Conservation (phyloP, 305 asterid genomes). For the Rubia occidens region DNA sequence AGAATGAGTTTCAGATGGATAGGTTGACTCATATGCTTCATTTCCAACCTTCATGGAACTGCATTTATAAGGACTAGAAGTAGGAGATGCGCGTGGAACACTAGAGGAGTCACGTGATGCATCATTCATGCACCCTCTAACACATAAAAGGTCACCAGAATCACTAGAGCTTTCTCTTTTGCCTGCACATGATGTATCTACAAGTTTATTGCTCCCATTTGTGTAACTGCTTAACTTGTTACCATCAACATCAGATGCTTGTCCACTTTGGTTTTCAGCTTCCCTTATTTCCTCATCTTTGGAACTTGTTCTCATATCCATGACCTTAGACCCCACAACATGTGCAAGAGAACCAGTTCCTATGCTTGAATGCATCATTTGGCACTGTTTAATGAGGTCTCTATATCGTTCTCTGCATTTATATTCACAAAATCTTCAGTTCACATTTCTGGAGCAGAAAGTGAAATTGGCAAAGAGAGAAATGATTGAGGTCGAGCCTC, state of each 20-base stretch:
- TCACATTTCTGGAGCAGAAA: not conserved
- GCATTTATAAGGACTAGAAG: constrained; percentile 41
- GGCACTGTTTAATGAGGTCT: constrained; percentile 82
- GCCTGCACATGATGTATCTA: constrained; percentile 35
- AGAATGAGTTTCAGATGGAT: constrained; percentile 40
- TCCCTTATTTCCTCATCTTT: constrained; percentile 54
- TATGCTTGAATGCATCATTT: constrained; percentile 84
- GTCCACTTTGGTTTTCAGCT: constrained; percentile 40
- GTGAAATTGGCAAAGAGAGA: not conserved
- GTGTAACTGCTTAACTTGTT: constrained; percentile 29
- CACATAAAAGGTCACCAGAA: constrained; percentile 61
- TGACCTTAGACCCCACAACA: constrained; percentile 87
- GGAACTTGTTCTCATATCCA: constrained; percentile 93
- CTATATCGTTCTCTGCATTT: constrained; percentile 69
- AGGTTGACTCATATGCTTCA: constrained; percentile 39
- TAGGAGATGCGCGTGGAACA: constrained; percentile 42
- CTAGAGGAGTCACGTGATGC: constrained; percentile 60
- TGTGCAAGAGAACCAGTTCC: constrained; percentile 98
- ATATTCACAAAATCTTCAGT: constrained; percentile 12
- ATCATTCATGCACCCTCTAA: constrained; percentile 48
- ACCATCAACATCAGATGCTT: constrained; percentile 34
- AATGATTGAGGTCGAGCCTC: too few relatives aligned
- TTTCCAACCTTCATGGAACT: constrained; percentile 32
- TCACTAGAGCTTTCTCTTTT: constrained; percentile 49
- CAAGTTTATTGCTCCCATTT: constrained; percentile 34